phyloP scores from a whole-genome alignment of 2,329 filamentous ascomycete genomes.

The Lecanosticta acicola region DNA sequence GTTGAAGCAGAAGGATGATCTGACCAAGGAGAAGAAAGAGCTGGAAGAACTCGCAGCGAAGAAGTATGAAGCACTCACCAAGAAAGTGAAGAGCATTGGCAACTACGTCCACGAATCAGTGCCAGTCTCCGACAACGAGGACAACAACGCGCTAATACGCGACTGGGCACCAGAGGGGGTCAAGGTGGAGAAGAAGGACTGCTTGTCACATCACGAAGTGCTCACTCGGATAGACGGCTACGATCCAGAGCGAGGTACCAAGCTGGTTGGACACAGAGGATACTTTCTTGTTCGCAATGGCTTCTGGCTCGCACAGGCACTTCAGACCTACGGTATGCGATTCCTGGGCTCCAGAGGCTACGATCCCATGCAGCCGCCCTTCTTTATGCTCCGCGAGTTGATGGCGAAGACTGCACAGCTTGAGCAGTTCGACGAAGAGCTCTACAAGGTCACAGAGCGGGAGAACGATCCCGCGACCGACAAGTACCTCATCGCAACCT shows the following conservation, averaged over 20 bases:
- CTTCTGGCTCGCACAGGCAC: conserved; percentile 82
- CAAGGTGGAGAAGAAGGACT: conserved; percentile 66
- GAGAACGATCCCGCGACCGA: conserved; percentile 75
- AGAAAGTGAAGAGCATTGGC: conserved; percentile 77
- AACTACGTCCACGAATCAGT: conserved; percentile 90
- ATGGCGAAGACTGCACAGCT: conserved; percentile 99
- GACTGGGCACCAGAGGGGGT: conserved; percentile 76
- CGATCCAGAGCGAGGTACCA: conserved; percentile 85
- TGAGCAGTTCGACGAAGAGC: conserved; percentile 93
- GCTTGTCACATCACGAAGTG: conserved; percentile 91
- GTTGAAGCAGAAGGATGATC: conserved; percentile 67
- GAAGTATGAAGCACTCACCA: conserved; percentile 68
- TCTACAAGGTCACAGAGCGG: conserved; percentile 88
- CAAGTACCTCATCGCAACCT: conserved; percentile 78
- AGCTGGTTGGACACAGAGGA: conserved; percentile 88
- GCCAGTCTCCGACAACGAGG: conserved; percentile 75
- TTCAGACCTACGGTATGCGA: conserved; percentile 91
- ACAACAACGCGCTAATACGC: conserved; percentile 70
- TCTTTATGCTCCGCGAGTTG: conserved; percentile 89
- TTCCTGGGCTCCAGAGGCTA: conserved; percentile 72
- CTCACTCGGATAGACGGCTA: conserved; percentile 83
- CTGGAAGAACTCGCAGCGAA: conserved; percentile 67
- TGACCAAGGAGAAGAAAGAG: conserved; percentile 77
- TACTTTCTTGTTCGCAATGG: conserved; percentile 91
- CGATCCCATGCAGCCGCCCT: conserved; percentile 62